phyloP scores from a whole-genome alignment of 192 early-diverging fungal species.

The Umbelopsis ramanniana region DNA sequence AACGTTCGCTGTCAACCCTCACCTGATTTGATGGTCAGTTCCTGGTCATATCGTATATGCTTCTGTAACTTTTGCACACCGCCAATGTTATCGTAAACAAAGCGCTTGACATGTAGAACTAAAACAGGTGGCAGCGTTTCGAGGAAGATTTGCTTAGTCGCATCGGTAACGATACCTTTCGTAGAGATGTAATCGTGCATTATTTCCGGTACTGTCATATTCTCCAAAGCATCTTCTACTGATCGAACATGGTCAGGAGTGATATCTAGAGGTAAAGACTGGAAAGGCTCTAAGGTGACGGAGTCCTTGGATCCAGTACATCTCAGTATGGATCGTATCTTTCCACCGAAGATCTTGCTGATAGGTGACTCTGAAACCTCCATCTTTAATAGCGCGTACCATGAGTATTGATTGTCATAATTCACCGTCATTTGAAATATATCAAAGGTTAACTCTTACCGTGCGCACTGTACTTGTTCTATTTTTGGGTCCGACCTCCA shows the following conservation, averaged over 20 bases:
- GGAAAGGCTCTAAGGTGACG: slow-evolving; percentile 86
- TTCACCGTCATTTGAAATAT: not conserved
- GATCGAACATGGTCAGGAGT: slow-evolving; percentile 68
- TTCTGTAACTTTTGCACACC: slow-evolving; percentile 88
- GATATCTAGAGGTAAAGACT: slow-evolving; percentile 88
- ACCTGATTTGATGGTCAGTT: slow-evolving; percentile 69
- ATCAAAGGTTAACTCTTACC: slow-evolving; percentile 34
- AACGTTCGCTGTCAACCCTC: slow-evolving; percentile 5
- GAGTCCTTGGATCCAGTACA: slow-evolving; percentile 77
- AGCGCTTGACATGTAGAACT: slow-evolving; percentile 93
- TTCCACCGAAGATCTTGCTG: slow-evolving; percentile 85
- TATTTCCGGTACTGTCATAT: slow-evolving; percentile 75
- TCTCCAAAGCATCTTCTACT: slow-evolving; percentile 85
- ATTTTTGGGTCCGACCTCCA: slow-evolving; percentile 91
- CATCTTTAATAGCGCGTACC: slow-evolving; percentile 46
- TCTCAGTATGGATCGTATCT: slow-evolving; percentile 75
- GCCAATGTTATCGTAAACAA: slow-evolving; percentile 78
- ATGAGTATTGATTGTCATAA: not conserved
- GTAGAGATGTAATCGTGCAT: slow-evolving; percentile 81
- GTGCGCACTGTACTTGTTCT: slow-evolving; percentile 66
- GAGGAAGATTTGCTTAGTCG: slow-evolving; percentile 84
- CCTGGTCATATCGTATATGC: slow-evolving; percentile 72
- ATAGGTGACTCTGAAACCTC: slow-evolving; percentile 78
- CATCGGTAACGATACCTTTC: slow-evolving; percentile 50
- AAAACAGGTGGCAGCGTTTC: slow-evolving; percentile 88